phyloP scores from a whole-genome alignment of 257 asterid genomes.

The Penstemon davidsonii region DNA sequence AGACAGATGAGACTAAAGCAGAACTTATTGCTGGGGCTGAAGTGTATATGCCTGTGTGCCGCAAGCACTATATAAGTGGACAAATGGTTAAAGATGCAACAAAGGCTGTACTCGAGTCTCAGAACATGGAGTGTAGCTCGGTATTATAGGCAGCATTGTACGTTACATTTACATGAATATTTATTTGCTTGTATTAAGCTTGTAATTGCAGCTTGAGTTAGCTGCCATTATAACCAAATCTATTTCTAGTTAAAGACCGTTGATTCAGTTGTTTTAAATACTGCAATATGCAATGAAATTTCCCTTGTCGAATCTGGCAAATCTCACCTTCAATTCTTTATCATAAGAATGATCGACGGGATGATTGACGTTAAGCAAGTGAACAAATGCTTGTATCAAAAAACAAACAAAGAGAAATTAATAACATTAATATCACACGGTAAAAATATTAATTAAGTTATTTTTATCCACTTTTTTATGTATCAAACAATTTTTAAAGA shows the following conservation, averaged over 20 bases:
- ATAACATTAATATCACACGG: too few relatives aligned
- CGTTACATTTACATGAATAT: not conserved
- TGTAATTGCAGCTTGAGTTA: not conserved
- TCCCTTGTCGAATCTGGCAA: too few relatives aligned
- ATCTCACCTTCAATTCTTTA: too few relatives aligned
- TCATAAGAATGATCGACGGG: too few relatives aligned
- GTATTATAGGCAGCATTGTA: constrained; percentile 20
- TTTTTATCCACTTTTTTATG: too few relatives aligned
- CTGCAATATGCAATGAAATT: too few relatives aligned
- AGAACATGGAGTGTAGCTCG: constrained; percentile 38
- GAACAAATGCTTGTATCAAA: too few relatives aligned
- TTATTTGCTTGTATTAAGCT: not conserved
- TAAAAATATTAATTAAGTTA: too few relatives aligned
- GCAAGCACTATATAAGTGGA: constrained; percentile 85
- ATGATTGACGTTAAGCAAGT: too few relatives aligned
- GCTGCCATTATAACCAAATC: not conserved
- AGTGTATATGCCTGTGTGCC: constrained; percentile 92
- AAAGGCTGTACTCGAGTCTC: constrained; percentile 58
- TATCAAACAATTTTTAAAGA: constrained; percentile 39
- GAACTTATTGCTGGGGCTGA: constrained; percentile 89
- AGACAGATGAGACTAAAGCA: constrained; percentile 71
- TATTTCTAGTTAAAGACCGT: too few relatives aligned
- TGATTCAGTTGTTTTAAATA: too few relatives aligned
- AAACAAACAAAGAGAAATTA: too few relatives aligned
- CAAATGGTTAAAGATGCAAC: constrained; percentile 80